A percentile compares a stretch with the other conserved stretches of the same genome.
These are phyloP conservation scores for Hibiscus trionum DNA, from an alignment of 345 rosid genomes.

Conservation along the genomic window DNA sequence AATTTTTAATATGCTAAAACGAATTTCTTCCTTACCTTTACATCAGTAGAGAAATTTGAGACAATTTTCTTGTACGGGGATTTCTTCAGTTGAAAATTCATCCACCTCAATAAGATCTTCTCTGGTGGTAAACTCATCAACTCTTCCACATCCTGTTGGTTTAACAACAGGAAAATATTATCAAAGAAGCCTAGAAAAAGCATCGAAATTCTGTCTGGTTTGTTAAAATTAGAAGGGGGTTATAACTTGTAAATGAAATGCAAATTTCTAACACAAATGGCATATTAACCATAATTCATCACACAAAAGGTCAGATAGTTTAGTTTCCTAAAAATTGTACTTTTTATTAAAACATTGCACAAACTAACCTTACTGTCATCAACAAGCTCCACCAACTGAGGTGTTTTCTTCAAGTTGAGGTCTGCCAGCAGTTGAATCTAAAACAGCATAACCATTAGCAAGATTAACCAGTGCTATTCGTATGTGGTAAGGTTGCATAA, in stretches of 20 bases:
- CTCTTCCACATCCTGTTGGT: conserved; percentile 89
- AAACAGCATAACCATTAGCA: conserved; percentile 16
- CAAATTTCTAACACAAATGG: neutral
- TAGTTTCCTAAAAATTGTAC: neutral
- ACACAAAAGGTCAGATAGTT: neutral
- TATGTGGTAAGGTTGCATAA: neutral
- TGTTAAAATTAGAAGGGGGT: neutral
- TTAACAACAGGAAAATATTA: conserved; percentile 2
- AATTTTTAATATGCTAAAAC: neutral
- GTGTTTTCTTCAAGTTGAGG: conserved; percentile 97
- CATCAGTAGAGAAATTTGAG: conserved; percentile 90
- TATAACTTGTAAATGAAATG: neutral
- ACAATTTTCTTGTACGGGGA: conserved; percentile 63
- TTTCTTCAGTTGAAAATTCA: conserved; percentile 92
- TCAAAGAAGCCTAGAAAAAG: conserved; percentile 7
- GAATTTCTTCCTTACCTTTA: conserved; percentile 48
- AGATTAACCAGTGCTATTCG: conserved; percentile 11
- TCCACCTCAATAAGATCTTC: conserved; percentile 92
- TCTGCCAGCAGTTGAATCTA: conserved; percentile 96
- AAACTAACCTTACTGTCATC: conserved; percentile 63
- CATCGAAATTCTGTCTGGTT: neutral
- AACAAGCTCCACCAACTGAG: conserved; percentile 84
- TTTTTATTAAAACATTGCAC: neutral
- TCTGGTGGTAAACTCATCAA: conserved; percentile 97
- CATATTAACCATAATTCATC: neutral